Conservation (phyloP, 176 grass and related monocot genomes). For the Rhynchospora pubera region DNA sequence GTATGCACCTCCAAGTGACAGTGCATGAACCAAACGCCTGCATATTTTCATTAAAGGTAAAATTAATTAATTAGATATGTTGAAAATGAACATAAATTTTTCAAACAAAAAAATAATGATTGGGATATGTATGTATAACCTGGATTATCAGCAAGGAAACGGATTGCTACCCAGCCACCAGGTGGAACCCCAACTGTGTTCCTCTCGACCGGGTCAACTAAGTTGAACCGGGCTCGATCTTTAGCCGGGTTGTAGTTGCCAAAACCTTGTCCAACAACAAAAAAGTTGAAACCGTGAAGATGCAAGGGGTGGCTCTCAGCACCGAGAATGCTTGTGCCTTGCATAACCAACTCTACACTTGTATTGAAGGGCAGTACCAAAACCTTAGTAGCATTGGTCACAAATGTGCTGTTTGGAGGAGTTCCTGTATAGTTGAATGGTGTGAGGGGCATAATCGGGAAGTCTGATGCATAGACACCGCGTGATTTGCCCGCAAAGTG, state of each 20-base stretch:
- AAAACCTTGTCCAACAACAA: conserved; percentile 43
- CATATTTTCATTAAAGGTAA: neutral
- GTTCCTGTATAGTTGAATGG: conserved; percentile 68
- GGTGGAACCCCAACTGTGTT: conserved; percentile 70
- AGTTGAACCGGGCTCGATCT: conserved; percentile 41
- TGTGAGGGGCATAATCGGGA: conserved; percentile 29
- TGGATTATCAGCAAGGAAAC: conserved; percentile 70
- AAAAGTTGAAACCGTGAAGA: conserved; percentile 71
- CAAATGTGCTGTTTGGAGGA: conserved; percentile 53
- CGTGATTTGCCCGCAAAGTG: conserved; percentile 53
- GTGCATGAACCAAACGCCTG: conserved; percentile 88
- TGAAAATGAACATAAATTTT: neutral
- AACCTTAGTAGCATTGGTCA: conserved; percentile 48
- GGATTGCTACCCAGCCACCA: conserved; percentile 71
- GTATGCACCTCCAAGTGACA: conserved; percentile 78
- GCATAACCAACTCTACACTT: conserved; percentile 67
- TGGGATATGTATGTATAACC: conserved; percentile 9
- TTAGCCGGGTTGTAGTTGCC: conserved; percentile 45
- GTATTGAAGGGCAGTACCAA: conserved; percentile 51
- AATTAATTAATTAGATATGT: neutral
- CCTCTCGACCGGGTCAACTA: conserved; percentile 54
- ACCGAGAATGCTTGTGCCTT: conserved; percentile 52
- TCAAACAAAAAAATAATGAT: neutral
- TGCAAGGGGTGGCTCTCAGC: conserved; percentile 78
- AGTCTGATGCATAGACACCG: conserved; percentile 51